Evolutionary conservation across 2,329 filamentous ascomycete species (phyloP).

Genomic region (Bipolaris zeicola): DNA sequence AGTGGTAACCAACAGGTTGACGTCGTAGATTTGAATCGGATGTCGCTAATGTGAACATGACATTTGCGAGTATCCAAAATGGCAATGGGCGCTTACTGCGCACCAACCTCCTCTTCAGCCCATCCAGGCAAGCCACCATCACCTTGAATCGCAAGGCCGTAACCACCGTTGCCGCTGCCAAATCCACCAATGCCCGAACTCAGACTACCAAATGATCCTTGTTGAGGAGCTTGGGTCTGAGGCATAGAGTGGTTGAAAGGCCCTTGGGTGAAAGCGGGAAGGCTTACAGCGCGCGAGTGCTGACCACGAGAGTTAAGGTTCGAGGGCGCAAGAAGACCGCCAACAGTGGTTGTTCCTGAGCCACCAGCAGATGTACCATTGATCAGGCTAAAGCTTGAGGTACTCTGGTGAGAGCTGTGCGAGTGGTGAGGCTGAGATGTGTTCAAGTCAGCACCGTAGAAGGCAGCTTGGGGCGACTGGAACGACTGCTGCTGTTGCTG

Average conservation of each 20-base stretch:
- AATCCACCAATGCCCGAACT: conserved; percentile 64
- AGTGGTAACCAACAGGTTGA: neutral
- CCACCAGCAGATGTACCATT: conserved; percentile 48
- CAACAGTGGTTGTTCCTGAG: conserved; percentile 70
- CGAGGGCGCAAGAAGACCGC: conserved; percentile 76
- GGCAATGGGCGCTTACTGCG: conserved; percentile 49
- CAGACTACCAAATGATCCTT: conserved; percentile 62
- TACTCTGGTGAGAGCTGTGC: conserved; percentile 61
- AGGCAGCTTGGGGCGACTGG: conserved; percentile 75
- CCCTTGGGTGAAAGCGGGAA: conserved; percentile 73
- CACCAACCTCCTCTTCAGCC: conserved; percentile 67
- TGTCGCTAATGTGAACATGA: conserved; percentile 40
- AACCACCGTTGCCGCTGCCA: conserved; percentile 58
- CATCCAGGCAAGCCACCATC: conserved; percentile 65
- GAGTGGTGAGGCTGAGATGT: conserved; percentile 67
- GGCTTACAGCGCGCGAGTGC: conserved; percentile 83
- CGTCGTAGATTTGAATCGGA: conserved; percentile 16
- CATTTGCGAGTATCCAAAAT: neutral
- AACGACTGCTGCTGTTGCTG: conserved; percentile 59
- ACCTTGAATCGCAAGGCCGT: conserved; percentile 64
- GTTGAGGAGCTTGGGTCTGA: conserved; percentile 46
- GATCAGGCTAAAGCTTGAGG: conserved; percentile 56
- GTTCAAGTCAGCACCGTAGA: conserved; percentile 73
- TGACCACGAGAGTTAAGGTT: conserved; percentile 63
- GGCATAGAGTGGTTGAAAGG: conserved; percentile 55